Evolutionary conservation across 2,329 filamentous ascomycete genomes (phyloP).

Genomic region (Aspergillus proliferans): DNA sequence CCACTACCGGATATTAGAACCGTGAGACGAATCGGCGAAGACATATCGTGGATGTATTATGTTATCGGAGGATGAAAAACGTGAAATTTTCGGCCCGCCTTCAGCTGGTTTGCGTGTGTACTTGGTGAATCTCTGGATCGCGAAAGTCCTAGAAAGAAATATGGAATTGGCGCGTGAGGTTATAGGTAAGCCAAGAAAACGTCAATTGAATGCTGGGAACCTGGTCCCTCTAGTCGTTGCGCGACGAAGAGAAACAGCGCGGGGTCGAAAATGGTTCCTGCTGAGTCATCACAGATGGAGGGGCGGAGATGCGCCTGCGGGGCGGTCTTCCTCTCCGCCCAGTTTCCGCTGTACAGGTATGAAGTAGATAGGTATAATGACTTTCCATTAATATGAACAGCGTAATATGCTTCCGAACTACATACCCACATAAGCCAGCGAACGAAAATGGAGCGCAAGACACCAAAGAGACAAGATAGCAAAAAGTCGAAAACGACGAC

Average conservation of each 20-base stretch:
- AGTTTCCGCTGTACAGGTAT: too few species aligned
- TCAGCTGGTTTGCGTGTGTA: background rate
- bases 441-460: background rate
- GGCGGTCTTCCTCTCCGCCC: background rate
- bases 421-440: background rate
- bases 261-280: slow-evolving; percentile 1
- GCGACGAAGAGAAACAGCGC: background rate
- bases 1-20: slow-evolving; percentile 69
- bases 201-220: background rate
- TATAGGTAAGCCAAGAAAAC: background rate
- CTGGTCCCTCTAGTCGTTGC: background rate
- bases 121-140: background rate
- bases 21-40: slow-evolving; percentile 47
- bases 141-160: background rate
- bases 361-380: too few species aligned
- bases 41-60: slow-evolving; percentile 13
- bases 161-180: background rate
- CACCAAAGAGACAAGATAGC: background rate
- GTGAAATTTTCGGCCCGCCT: background rate
- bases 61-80: background rate
- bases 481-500: background rate
- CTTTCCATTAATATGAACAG: background rate
- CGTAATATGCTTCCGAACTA: background rate
- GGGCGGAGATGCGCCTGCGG: slow-evolving; percentile 5
- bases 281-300: slow-evolving; percentile 6